Percentiles rank a stretch among this genome's conserved stretches.
These are phyloP conservation scores for Aureobasidium sp. DNA, from an alignment of 2,329 filamentous ascomycete species.

Conservation along the genomic window DNA sequence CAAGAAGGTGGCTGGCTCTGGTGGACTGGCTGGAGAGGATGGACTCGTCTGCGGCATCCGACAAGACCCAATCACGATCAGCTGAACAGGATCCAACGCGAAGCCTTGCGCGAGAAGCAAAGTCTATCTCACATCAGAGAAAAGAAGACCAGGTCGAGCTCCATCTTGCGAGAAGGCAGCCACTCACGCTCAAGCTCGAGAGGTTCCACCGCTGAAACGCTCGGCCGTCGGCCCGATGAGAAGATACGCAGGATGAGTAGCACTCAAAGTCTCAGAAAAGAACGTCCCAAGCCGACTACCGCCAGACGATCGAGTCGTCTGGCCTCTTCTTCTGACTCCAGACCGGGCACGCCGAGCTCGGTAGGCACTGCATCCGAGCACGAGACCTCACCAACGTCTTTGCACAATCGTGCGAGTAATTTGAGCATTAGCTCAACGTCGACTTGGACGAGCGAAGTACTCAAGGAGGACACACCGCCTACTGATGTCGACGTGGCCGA, in stretches of 20 bases:
- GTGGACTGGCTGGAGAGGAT: conserved; percentile 69
- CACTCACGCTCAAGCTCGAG: conserved; percentile 22
- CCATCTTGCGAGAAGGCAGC: conserved; percentile 12
- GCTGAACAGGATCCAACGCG: conserved; percentile 1
- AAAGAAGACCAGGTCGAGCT: conserved; percentile 8
- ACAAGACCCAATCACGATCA: conserved; percentile 4
- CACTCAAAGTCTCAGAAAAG: conserved; percentile 8
- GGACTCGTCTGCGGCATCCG: conserved; percentile 26
- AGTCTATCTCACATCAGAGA: conserved; percentile 27
- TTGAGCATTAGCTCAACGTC: conserved; percentile 13
- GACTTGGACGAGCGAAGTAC: conserved; percentile 12
- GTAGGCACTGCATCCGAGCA: neutral
- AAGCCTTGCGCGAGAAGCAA: conserved; percentile 10
- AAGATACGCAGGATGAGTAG: conserved; percentile 4
- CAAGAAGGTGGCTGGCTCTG: conserved; percentile 68
- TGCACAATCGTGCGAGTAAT: conserved; percentile 14
- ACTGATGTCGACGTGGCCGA: conserved; percentile 12
- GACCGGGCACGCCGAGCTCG: neutral
- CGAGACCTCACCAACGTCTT: neutral
- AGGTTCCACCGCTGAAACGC: conserved; percentile 25
- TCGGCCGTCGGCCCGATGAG: conserved; percentile 9
- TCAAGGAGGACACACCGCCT: conserved; percentile 14
- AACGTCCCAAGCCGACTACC: conserved; percentile 5
- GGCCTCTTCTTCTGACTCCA: conserved; percentile 6
- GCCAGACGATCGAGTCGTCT: conserved; percentile 4